These are phyloP conservation scores for Trichoderma reesei DNA, from an alignment of 495 filamentous ascomycete species.

Conservation along the genomic window DNA sequence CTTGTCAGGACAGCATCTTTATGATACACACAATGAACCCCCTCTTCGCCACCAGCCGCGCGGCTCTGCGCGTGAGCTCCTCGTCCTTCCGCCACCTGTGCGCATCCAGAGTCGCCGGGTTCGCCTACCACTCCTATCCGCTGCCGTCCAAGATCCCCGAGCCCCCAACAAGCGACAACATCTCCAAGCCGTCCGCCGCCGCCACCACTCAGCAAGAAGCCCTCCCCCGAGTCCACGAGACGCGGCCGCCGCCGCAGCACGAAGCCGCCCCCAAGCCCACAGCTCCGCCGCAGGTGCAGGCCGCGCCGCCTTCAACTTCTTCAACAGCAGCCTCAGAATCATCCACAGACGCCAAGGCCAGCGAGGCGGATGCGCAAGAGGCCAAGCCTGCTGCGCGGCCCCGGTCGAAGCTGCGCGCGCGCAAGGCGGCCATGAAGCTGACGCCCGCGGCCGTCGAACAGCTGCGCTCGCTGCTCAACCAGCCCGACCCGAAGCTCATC, in stretches of 20 bases:
- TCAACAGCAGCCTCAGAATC: constrained; percentile 14
- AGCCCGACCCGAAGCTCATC: constrained; percentile 83
- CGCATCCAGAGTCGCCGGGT: background rate
- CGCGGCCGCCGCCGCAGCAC: constrained; percentile 35
- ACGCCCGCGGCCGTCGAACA: constrained; percentile 68
- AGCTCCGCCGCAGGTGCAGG: constrained; percentile 3
- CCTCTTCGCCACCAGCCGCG: background rate
- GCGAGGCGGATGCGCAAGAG: constrained; percentile 51
- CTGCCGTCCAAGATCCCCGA: constrained; percentile 49
- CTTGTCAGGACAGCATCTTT: background rate
- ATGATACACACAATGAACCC: constrained; percentile 9
- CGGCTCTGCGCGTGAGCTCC: background rate
- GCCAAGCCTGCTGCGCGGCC: constrained; percentile 52
- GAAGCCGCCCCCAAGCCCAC: constrained; percentile 13
- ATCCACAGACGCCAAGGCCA: constrained; percentile 17
- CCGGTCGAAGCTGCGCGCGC: constrained; percentile 60
- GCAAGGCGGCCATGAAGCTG: constrained; percentile 86
- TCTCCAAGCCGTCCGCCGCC: constrained; percentile 61
- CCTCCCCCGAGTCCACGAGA: constrained; percentile 43
- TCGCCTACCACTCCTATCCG: constrained; percentile 61
- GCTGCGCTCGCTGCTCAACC: constrained; percentile 60
- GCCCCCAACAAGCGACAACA: constrained; percentile 55
- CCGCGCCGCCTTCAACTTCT: constrained; percentile 5
- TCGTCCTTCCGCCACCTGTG: constrained; percentile 6
- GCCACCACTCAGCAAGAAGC: constrained; percentile 33